Evolutionary conservation across 352 stramenopile species (phyloP), one percentile per base, ranked within the genome.

Genomic region (Globisporangium orthogonon): DNA sequence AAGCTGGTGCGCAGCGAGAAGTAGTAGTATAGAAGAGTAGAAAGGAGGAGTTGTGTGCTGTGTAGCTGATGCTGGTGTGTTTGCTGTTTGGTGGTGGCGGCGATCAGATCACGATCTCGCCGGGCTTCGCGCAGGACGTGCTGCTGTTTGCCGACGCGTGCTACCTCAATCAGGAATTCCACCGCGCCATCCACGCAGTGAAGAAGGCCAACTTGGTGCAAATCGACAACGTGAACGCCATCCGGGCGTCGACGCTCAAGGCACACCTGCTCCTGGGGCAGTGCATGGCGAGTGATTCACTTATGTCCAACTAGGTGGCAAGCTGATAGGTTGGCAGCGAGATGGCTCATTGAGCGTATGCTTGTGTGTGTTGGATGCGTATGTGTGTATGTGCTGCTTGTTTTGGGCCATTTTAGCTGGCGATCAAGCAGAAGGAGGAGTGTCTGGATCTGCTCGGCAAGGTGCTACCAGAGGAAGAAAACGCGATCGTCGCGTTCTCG

Each of bases 361-460:
- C 23, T 23, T 23, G 23, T 23, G 23, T 23, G 23, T 23, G 23
- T 23, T 23, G 23, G 23, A 23, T 23, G 23, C 23, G 23, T 23
- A 23, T 23, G 23, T 23, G 23, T 23, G 23, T 23, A 23, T 23
- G 1, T 23, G 23, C 23, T 23, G 23, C 23, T 23, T 23, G 23
- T 50, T 23, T 37, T 4, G 47, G 23, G n/a, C 46, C 23, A 18
- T 33, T 63, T 14, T 51, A 86, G 73, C 49, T 92, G 46, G 73
- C 75, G 23, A 87, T 91, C 44, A 89, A 94, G 46, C 80, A 94
- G 51, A 89, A 85, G 46, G 83, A 95, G 45, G 83, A 93, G 50
- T 93, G 84, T 65, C 58, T 94, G 18, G 81, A 91, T 17, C 7
- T 94, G 4, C 47, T 95, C 3, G 65, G 63, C 11, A 70, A 69